phyloP scores from a whole-genome alignment of 2,329 filamentous ascomycete genomes.

The Trichoderma sp. region DNA sequence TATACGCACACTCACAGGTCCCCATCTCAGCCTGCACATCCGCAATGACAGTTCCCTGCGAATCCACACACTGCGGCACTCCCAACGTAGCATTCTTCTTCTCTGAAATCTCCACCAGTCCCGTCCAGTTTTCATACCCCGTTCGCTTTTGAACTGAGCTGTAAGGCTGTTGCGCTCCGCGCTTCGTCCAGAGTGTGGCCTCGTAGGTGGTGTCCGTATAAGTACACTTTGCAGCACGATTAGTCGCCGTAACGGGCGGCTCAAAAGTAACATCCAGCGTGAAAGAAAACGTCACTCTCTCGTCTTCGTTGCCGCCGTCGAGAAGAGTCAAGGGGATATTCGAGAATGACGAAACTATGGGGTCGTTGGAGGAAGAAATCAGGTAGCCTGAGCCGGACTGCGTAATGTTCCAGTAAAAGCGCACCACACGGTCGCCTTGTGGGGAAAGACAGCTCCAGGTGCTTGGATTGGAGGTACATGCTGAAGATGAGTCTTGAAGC shows the following conservation, averaged over 20 bases:
- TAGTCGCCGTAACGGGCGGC: constrained; percentile 44
- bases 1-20: constrained; percentile 40
- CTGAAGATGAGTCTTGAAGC: constrained; percentile 50
- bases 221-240: constrained; percentile 52
- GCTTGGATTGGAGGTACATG: constrained; percentile 55
- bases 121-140: constrained; percentile 48
- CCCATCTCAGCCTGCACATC: constrained; percentile 37
- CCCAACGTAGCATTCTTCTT: constrained; percentile 35
- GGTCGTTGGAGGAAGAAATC: constrained; percentile 55
- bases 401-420: constrained; percentile 61
- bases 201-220: constrained; percentile 56
- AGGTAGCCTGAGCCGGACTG: constrained; percentile 42
- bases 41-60: constrained; percentile 36
- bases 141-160: background rate
- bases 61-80: constrained; percentile 51
- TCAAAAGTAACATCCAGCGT: constrained; percentile 51
- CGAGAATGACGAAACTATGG: constrained; percentile 55
- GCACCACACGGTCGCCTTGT: constrained; percentile 41
- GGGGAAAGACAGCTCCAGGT: constrained; percentile 64
- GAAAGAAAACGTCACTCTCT: constrained; percentile 59
- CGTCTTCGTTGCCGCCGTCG: constrained; percentile 45
- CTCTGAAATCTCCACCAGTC: constrained; percentile 55
- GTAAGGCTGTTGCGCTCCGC: constrained; percentile 18
- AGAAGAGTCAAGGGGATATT: constrained; percentile 49
- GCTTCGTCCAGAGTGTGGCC: constrained; percentile 58